Evolutionary conservation across 148 eudicot genomes (phyloP), one percentile per base, ranked within the genome.

Genomic region (Nepenthes mirabilis): DNA sequence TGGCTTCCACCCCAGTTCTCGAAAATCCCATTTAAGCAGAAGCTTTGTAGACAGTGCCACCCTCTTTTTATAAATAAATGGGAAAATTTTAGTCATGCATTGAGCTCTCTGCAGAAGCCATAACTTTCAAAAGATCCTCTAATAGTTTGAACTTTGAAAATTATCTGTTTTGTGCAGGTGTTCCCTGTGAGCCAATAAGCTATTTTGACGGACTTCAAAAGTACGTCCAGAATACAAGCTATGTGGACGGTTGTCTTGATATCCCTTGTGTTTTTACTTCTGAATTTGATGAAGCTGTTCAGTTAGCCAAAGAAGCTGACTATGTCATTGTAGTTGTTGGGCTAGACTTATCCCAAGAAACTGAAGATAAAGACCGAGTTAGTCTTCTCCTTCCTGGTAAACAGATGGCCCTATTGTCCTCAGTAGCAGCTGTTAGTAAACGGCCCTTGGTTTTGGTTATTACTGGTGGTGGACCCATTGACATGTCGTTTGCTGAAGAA

Each of bases 381-480:
- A 94, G 80, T 70, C 95, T 94, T 70, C 90, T 89, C 66, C 79
- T 89, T 56, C 99, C 99, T 33, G 99, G 97, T 49, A 76, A 80
- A 84, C 97, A 94, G 75, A 78, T 56, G 79, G 80, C 70, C 48
- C 89, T 94, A 23, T 77, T 94, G n/a, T 77, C 78, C 56, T 47
- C 80, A 36, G 62, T 94, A 37, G 89, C 97, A 59, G 72, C 85
- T 51, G 74, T 64, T 33, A 77, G 86, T 72, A 72, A 70, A 75
- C 81, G 75, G 59, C 95, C 95, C 8, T 2, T 89, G 58, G 63
- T 89, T 61, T 69, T 94, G 70, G 87, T 89, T 63, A 78, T 94
- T 52, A 86, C 90, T 53, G 99, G 99, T 49, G 99, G 99, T 60
- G 99, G 99, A 51, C 99, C 99, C 3, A 48, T 89, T 55, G 99